Evolutionary conservation across 2,329 filamentous ascomycete genomes (phyloP).

Genomic region (Penicillium sclerotiorum): DNA sequence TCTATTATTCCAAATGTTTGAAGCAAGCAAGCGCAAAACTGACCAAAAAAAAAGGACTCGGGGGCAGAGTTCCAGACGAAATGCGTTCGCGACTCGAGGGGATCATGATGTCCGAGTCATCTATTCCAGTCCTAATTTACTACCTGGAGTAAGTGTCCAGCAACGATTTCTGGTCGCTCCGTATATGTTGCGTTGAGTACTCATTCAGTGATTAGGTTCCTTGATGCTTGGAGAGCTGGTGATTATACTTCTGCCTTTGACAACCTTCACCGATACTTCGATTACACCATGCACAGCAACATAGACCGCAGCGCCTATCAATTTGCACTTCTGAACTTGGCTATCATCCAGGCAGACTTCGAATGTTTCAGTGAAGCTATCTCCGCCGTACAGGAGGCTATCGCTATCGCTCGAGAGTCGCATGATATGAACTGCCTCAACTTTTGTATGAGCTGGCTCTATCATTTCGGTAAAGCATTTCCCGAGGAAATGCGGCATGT

Average conservation of each 20-base stretch:
- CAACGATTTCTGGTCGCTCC: background rate
- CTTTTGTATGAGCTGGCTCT: slow-evolving; percentile 93
- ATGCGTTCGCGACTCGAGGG: slow-evolving; percentile 71
- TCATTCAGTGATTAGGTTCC: slow-evolving; percentile 70
- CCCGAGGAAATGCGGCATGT: slow-evolving; percentile 71
- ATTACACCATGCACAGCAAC: slow-evolving; percentile 83
- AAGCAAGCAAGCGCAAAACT: slow-evolving; percentile 20
- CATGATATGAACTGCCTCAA: slow-evolving; percentile 91
- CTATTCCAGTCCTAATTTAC: slow-evolving; percentile 73
- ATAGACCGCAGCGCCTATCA: slow-evolving; percentile 86
- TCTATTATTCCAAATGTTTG: too few relatives aligned
- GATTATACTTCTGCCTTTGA: slow-evolving; percentile 91
- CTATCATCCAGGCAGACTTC: slow-evolving; percentile 92
- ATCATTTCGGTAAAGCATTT: slow-evolving; percentile 87
- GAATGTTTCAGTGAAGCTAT: slow-evolving; percentile 87
- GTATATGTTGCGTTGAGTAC: background rate
- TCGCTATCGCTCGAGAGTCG: slow-evolving; percentile 91
- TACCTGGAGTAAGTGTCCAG: slow-evolving; percentile 66
- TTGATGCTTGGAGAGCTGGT: slow-evolving; percentile 88
- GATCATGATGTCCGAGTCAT: slow-evolving; percentile 67
- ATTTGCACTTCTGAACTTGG: slow-evolving; percentile 90
- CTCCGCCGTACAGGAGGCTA: slow-evolving; percentile 91
- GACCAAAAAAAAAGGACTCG: slow-evolving; percentile 62
- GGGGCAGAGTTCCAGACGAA: slow-evolving; percentile 73
- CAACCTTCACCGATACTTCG: slow-evolving; percentile 89